Conservation (phyloP, 2,329 filamentous ascomycete species). For the Fusarium sp. region DNA sequence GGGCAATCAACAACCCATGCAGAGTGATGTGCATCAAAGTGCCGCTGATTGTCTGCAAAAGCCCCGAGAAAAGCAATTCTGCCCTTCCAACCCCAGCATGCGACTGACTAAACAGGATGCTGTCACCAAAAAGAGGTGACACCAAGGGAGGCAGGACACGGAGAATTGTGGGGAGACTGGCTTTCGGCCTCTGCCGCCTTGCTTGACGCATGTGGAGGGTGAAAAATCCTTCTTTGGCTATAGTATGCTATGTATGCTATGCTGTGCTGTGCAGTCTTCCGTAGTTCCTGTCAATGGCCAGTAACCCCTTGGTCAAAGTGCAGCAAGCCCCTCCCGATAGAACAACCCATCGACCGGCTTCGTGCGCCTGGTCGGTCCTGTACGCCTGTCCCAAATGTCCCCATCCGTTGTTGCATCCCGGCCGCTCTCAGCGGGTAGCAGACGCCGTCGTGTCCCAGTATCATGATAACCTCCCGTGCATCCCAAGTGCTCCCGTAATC, state of each 20-base stretch:
- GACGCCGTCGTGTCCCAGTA: slow-evolving; percentile 51
- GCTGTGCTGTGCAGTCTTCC: slow-evolving; percentile 50
- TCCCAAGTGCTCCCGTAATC: slow-evolving; percentile 52
- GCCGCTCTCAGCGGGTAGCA: slow-evolving; percentile 31
- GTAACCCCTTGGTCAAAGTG: slow-evolving; percentile 39
- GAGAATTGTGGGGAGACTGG: slow-evolving; percentile 26
- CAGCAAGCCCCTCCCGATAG: slow-evolving; percentile 42
- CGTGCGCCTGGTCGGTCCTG: slow-evolving; percentile 46
- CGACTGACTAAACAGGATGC: too few species aligned
- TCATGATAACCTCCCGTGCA: slow-evolving; percentile 51
- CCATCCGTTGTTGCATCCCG: slow-evolving; percentile 34
- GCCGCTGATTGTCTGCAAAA: slow-evolving; percentile 36
- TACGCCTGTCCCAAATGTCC: slow-evolving; percentile 47
- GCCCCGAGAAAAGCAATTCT: slow-evolving; percentile 40
- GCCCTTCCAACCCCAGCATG: slow-evolving; percentile 8
- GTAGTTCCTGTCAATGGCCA: slow-evolving; percentile 46
- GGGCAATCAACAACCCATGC: neutral
- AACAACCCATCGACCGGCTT: slow-evolving; percentile 44
- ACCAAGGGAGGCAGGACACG: slow-evolving; percentile 17
- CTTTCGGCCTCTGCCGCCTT: slow-evolving; percentile 23
- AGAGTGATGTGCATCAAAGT: slow-evolving; percentile 5
- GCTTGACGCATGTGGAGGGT: slow-evolving; percentile 41
- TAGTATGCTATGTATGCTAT: slow-evolving; percentile 51
- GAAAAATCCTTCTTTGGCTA: slow-evolving; percentile 45
- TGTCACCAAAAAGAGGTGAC: slow-evolving; percentile 5